Percentiles rank a stretch among this genome's conserved stretches.
Conservation (phyloP, 768 basidiomycete species). For the Lactifluus volemus region DNA sequence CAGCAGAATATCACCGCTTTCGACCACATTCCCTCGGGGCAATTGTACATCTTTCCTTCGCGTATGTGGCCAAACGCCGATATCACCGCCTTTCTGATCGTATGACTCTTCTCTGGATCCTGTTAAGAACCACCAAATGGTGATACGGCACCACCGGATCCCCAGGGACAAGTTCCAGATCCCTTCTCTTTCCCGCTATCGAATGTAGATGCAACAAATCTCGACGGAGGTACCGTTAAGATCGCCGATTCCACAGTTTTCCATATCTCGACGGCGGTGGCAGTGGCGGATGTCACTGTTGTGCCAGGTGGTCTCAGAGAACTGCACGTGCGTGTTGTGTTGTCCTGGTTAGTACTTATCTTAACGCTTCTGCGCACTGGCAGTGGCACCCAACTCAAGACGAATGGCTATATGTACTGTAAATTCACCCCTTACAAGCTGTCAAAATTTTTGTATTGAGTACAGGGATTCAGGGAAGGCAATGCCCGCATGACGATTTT, state of each 20-base stretch:
- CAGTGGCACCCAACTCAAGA: conserved; percentile 67
- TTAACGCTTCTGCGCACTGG: conserved; percentile 36
- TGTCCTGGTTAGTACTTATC: background rate
- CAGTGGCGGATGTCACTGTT: conserved; percentile 50
- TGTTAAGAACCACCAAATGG: conserved; percentile 23
- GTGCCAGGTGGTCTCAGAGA: conserved; percentile 53
- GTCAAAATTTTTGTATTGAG: background rate
- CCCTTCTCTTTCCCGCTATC: conserved; percentile 44
- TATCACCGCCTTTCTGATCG: background rate
- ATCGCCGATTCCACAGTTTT: conserved; percentile 44
- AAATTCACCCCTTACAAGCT: conserved; percentile 12
- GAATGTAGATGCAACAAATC: conserved; percentile 34
- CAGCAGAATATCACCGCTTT: conserved; percentile 25
- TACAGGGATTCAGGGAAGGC: conserved; percentile 36
- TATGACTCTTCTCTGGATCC: background rate
- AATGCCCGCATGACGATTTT: conserved; percentile 48
- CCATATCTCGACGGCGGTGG: conserved; percentile 41
- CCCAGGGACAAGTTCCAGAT: conserved; percentile 37
- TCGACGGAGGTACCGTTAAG: conserved; percentile 35
- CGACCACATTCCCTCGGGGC: conserved; percentile 24
- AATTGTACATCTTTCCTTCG: conserved; percentile 28
- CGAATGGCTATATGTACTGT: conserved; percentile 56
- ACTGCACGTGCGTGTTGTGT: conserved; percentile 37
- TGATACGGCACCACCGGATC: conserved; percentile 32
- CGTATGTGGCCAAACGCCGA: conserved; percentile 7